These are phyloP conservation scores for Exophiala spinifera DNA, from an alignment of 2,329 filamentous ascomycete species.

Conservation along the genomic window DNA sequence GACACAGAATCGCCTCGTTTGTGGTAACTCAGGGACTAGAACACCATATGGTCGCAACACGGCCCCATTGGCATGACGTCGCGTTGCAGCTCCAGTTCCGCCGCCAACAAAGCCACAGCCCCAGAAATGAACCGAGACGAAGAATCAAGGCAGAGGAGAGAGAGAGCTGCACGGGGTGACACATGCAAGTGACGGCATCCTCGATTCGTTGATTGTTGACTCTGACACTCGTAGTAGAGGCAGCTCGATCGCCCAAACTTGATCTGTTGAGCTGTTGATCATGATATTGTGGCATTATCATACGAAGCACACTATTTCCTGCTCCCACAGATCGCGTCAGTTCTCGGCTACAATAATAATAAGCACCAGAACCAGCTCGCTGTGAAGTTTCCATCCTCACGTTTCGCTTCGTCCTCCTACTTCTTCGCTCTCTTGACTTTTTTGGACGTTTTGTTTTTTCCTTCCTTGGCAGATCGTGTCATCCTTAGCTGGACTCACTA, in stretches of 20 bases:
- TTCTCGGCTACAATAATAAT: no score
- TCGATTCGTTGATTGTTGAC: neutral
- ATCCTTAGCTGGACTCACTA: neutral
- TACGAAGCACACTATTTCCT: no score
- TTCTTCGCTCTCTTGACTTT: neutral
- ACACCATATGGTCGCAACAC: no score
- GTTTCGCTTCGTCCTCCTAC: neutral
- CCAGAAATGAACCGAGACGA: neutral
- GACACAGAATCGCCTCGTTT: neutral
- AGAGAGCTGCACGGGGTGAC: neutral
- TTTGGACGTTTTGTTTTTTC: neutral
- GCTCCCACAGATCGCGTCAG: no score
- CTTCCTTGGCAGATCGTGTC: neutral
- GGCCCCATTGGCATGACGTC: slow-evolving; percentile 1
- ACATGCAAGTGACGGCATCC: neutral
- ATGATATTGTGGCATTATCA: no score
- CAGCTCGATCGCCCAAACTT: no score
- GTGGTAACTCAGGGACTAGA: no score
- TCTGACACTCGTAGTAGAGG: no score
- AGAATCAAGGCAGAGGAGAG: neutral
- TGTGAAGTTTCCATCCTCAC: no score
- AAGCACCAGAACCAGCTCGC: no score
- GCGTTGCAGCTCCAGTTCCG: slow-evolving; percentile 1
- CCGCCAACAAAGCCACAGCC: neutral
- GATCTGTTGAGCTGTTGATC: no score